phyloP scores from a whole-genome alignment of 768 basidiomycete genomes.

The Lentinus brumalis region DNA sequence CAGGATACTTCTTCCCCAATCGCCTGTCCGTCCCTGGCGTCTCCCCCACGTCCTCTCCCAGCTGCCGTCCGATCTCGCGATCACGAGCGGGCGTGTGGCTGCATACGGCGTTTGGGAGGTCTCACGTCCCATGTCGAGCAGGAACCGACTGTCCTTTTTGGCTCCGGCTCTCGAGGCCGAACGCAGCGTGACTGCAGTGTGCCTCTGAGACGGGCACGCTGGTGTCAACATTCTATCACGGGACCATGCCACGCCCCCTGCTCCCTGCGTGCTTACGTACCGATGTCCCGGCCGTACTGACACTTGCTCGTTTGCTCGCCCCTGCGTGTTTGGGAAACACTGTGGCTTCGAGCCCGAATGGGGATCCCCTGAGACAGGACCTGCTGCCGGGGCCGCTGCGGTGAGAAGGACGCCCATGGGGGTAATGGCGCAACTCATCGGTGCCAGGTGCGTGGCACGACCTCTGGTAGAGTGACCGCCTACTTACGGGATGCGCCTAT shows the following conservation, averaged over 20 bases:
- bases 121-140: not conserved
- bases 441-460: too few relatives aligned
- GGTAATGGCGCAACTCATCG: too few relatives aligned
- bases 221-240: not conserved
- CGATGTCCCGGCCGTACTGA: not conserved
- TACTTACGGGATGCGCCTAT: too few relatives aligned
- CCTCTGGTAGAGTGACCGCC: too few relatives aligned
- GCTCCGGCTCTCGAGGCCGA: not conserved
- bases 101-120: not conserved
- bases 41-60: not conserved
- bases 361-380: too few relatives aligned
- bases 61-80: not conserved
- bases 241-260: slow-evolving; percentile 1
- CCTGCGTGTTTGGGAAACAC: too few relatives aligned
- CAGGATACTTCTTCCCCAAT: not conserved
- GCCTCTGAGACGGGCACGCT: slow-evolving; percentile 14
- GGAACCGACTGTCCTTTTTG: not conserved
- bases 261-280: slow-evolving; percentile 9
- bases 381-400: too few relatives aligned
- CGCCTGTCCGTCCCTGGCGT: not conserved
- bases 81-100: not conserved
- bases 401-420: too few relatives aligned
- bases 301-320: too few relatives aligned
- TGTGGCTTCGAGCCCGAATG: too few relatives aligned
- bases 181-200: slow-evolving; percentile 7